Evolutionary conservation across 2,329 filamentous ascomycete species (phyloP), one percentile per base, ranked within the genome.

Genomic region (Furcasterigmium sp.): DNA sequence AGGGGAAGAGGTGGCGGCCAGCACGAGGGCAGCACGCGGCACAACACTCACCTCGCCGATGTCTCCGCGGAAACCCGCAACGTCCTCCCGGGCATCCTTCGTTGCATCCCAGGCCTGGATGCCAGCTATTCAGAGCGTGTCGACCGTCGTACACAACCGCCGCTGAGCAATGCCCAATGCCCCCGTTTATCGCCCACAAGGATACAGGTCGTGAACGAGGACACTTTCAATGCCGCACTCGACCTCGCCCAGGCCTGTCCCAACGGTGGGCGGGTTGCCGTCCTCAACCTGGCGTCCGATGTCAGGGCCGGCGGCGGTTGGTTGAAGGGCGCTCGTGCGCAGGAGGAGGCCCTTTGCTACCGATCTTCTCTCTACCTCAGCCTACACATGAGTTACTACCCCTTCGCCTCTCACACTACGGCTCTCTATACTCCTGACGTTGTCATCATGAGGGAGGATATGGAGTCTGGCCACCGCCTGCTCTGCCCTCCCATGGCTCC

Each of bases 321-420:
- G 73, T 56, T 72, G 5, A 70, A 69, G 29, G 83, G 83, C 28
- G 69, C 79, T 43, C 60, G 76, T 23, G 82, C 83, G 0, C 84
- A 87, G 58, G 83, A 87, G 62, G 84, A 87, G 64, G 73, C 76
- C 3, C 68, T 87, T 7, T 87, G 81, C 62, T 82, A 80, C 56
- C 75, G 82, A 35, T 78, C 72, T 37, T 75, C 76, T 1, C 69
- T 82, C 8, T 70, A 60, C 21, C 54, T 69, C 23, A 73, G 72
- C 17, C 62, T 80, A 1, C 61, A 69, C 45, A 50, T 55, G 18
- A 49, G 56, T 14, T 73, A 73, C 53, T 84, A 84, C 55, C 79
- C 79, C 0, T 65, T 78, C 46, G 62, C 62, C 19, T 29, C 39
- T 7, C 59, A 67, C 13, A 60, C 67, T 6, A 69, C 70, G 43